Evolutionary conservation across 2,329 filamentous ascomycete species (phyloP).

Genomic region (Xylariaceae sp.): DNA sequence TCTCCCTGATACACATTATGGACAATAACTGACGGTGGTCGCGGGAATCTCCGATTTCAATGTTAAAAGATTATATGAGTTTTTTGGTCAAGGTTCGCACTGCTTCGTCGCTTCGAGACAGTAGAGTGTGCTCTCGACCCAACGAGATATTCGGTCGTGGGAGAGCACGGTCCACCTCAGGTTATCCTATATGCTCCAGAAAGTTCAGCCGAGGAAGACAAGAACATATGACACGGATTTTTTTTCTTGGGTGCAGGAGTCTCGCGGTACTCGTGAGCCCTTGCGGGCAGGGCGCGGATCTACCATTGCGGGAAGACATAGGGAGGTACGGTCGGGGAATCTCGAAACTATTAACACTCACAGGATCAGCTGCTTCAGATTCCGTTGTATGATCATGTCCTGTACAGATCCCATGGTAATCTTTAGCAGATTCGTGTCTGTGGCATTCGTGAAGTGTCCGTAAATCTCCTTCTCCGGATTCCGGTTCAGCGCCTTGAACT

Average conservation of each 20-base stretch:
- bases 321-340: constrained; percentile 17
- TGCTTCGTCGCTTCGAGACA: constrained; percentile 20
- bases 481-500: constrained; percentile 71
- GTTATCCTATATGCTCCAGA: constrained; percentile 32
- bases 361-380: constrained; percentile 72
- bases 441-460: constrained; percentile 58
- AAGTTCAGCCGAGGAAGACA: constrained; percentile 27
- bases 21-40: constrained; percentile 11
- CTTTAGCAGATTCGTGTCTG: constrained; percentile 69
- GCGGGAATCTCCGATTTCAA: constrained; percentile 9
- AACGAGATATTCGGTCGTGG: constrained; percentile 8
- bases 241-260: constrained; percentile 5
- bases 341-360: constrained; percentile 39
- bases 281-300: constrained; percentile 14
- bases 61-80: constrained; percentile 11
- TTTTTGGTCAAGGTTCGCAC: constrained; percentile 12
- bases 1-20: constrained; percentile 21
- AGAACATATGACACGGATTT: neutral
- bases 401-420: constrained; percentile 83
- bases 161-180: constrained; percentile 14
- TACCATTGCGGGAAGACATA: constrained; percentile 11
- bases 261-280: constrained; percentile 21
- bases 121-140: constrained; percentile 5
- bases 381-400: constrained; percentile 82
- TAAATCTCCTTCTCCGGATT: constrained; percentile 60